These are phyloP conservation scores for Hypoxylon sp. DNA, from an alignment of 2,329 filamentous ascomycete genomes.

Conservation along the genomic window DNA sequence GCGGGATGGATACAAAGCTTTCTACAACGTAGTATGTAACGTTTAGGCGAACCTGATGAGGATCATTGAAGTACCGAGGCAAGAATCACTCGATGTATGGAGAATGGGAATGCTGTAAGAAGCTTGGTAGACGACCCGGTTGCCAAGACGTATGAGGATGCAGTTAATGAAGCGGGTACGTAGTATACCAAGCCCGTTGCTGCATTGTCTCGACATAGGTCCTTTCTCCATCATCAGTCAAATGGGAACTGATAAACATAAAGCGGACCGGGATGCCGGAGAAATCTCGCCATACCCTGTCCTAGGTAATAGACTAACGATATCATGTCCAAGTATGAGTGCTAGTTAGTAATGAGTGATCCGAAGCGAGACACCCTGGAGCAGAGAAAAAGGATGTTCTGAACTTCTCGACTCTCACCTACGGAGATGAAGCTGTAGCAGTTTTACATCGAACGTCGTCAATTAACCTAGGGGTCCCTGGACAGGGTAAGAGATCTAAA, in stretches of 20 bases:
- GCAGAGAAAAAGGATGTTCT: conserved; percentile 15
- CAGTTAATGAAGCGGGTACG: conserved; percentile 40
- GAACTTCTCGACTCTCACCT: conserved; percentile 21
- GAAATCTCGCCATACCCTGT: conserved; percentile 44
- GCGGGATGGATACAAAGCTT: conserved; percentile 40
- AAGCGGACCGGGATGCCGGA: conserved; percentile 49
- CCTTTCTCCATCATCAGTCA: conserved; percentile 27
- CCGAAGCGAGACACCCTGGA: conserved; percentile 17
- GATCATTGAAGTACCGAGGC: conserved; percentile 45
- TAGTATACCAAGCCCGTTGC: conserved; percentile 39
- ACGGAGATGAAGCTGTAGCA: conserved; percentile 32
- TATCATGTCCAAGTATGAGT: conserved; percentile 17
- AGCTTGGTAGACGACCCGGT: conserved; percentile 36
- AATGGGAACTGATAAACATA: conserved; percentile 35
- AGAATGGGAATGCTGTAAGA: conserved; percentile 36
- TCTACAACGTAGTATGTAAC: conserved; percentile 48
- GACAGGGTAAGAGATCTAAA: conserved; percentile 33
- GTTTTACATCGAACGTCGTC: conserved; percentile 36
- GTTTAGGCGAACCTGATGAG: conserved; percentile 43
- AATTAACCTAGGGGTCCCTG: conserved; percentile 34
- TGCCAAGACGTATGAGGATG: conserved; percentile 44
- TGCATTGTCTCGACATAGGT: conserved; percentile 37
- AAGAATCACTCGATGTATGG: conserved; percentile 37
- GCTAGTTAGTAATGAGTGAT: conserved; percentile 22
- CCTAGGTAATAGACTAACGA: conserved; percentile 23